phyloP scores from a whole-genome alignment of 805 yeast genomes.

The Phaffomyces antillensis region DNA sequence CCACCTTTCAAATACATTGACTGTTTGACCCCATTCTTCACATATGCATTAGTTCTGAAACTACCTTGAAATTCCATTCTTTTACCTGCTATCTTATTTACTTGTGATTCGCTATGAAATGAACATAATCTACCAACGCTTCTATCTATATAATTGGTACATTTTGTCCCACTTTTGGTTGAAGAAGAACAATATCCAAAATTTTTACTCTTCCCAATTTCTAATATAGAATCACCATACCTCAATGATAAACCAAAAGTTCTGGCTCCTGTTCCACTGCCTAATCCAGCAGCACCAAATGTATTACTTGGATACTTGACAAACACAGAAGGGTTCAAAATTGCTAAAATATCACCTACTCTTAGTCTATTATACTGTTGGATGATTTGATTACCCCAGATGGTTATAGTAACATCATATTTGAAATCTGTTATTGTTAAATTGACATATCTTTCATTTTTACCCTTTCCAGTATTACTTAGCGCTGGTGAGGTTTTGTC shows the following conservation, averaged over 20 bases:
- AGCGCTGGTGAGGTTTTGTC: conserved; percentile 46
- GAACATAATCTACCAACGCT: conserved; percentile 54
- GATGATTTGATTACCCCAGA: conserved; percentile 37
- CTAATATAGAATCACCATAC: conserved; percentile 50
- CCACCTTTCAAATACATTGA: conserved; percentile 32
- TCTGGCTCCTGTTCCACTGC: neutral
- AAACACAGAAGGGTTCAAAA: conserved; percentile 67
- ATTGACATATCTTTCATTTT: conserved; percentile 48
- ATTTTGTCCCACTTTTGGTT: conserved; percentile 41
- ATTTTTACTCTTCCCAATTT: conserved; percentile 64
- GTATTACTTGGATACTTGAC: conserved; percentile 11
- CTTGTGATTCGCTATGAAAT: conserved; percentile 57
- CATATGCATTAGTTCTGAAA: conserved; percentile 45
- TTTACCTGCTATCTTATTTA: conserved; percentile 44
- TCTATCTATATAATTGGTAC: conserved; percentile 55
- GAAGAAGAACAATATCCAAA: conserved; percentile 55
- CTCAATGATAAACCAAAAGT: conserved; percentile 52
- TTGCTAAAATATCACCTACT: conserved; percentile 66
- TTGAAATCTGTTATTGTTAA: conserved; percentile 63
- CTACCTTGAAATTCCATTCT: conserved; percentile 73
- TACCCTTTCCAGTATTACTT: conserved; percentile 27
- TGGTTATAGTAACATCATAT: conserved; percentile 47
- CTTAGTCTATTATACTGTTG: conserved; percentile 65
- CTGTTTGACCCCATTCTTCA: conserved; percentile 39
- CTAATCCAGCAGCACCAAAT: neutral